phyloP scores from a whole-genome alignment of 2,329 filamentous ascomycete genomes.

The Scedosporium minutisporum region DNA sequence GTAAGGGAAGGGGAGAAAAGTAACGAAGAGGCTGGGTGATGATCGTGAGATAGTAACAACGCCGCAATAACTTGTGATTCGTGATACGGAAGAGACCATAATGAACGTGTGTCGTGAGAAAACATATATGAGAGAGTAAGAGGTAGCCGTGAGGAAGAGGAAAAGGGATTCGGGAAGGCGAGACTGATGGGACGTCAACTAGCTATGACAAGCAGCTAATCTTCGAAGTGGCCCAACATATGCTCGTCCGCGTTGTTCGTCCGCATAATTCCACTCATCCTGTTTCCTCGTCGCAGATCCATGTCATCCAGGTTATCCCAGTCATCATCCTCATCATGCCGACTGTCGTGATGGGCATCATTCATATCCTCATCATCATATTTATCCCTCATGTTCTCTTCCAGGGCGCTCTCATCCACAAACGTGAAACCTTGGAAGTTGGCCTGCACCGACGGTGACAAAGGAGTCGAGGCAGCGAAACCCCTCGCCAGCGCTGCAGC shows the following conservation, averaged over 20 bases:
- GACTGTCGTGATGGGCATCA: constrained; percentile 31
- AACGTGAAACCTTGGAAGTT: constrained; percentile 99
- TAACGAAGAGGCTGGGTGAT: too few species aligned
- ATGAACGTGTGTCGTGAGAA: background rate
- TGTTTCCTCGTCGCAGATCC: constrained; percentile 41
- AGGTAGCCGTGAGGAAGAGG: background rate
- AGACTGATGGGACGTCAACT: background rate
- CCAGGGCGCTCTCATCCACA: constrained; percentile 93
- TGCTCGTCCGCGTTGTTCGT: constrained; percentile 49
- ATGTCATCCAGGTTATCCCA: constrained; percentile 51
- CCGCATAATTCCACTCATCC: constrained; percentile 56
- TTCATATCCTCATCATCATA: constrained; percentile 51
- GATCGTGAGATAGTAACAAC: too few species aligned
- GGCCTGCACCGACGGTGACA: constrained; percentile 91
- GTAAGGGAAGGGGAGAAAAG: too few species aligned
- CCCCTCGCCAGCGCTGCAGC: constrained; percentile 79
- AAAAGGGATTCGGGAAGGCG: background rate
- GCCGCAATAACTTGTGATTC: too few species aligned
- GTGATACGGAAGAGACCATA: background rate
- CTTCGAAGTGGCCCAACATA: constrained; percentile 57
- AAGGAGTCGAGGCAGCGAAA: constrained; percentile 78
- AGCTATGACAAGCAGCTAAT: constrained; percentile 23
- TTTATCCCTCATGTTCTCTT: constrained; percentile 64
- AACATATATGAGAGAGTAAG: background rate
- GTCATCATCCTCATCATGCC: constrained; percentile 24